Percentiles rank a stretch among this genome's conserved stretches.
These are phyloP conservation scores for Aureobasidium sp. DNA, from an alignment of 2,329 filamentous ascomycete species.

Conservation along the genomic window DNA sequence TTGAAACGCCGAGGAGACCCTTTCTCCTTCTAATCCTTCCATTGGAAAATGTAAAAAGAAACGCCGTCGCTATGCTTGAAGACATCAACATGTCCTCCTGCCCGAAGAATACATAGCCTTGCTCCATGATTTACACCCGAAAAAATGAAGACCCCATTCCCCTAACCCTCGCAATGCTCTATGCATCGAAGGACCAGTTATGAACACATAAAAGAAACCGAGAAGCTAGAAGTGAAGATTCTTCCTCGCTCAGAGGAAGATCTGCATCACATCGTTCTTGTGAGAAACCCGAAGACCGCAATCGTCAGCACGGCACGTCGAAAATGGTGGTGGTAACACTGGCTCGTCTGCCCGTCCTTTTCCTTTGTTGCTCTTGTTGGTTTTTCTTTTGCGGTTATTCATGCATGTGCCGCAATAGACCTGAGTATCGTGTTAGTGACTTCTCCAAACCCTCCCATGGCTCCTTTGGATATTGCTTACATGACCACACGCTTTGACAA, in stretches of 20 bases:
- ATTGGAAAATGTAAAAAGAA: not conserved
- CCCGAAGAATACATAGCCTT: not conserved
- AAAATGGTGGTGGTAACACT: conserved; percentile 33
- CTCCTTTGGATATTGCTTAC: conserved; percentile 46
- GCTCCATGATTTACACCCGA: not conserved
- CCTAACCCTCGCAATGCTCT: not conserved
- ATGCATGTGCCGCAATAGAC: conserved; percentile 50
- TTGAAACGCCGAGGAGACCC: not conserved
- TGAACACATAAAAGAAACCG: not conserved
- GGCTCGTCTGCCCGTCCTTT: conserved; percentile 31
- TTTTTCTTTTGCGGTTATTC: conserved; percentile 28
- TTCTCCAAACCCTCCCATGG: not conserved
- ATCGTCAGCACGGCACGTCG: conserved; percentile 39
- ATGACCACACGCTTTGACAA: conserved; percentile 84
- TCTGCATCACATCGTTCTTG: conserved; percentile 34
- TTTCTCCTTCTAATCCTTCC: not conserved
- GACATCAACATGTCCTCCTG: not conserved
- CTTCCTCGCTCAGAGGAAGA: conserved; percentile 30
- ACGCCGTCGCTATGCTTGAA: conserved; percentile 13
- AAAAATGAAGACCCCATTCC: not conserved
- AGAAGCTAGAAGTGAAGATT: not conserved
- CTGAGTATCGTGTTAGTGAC: conserved; percentile 12
- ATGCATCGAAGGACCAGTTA: not conserved
- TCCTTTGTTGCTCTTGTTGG: conserved; percentile 28
- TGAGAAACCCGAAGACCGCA: conserved; percentile 33